Evolutionary conservation across 441 rosid species (phyloP).

Genomic region (Melastoma candidum): DNA sequence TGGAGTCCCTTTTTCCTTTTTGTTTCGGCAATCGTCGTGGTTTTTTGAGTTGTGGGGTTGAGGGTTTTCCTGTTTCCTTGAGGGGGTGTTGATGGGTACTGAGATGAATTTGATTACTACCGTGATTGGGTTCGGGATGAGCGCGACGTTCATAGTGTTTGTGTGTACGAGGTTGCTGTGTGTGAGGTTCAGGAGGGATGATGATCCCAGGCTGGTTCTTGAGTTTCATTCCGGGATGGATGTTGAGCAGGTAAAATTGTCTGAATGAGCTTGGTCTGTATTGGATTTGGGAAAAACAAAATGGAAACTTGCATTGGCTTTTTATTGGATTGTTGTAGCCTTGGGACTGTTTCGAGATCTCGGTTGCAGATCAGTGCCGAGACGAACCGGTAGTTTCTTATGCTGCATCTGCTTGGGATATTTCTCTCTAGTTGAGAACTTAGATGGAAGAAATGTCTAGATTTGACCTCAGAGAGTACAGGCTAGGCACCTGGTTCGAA

Average conservation of each 20-base stretch:
- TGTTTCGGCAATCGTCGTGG: neutral
- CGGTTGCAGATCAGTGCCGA: too few species aligned
- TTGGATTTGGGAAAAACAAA: too few species aligned
- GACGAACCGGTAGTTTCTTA: too few species aligned
- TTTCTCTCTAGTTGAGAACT: too few species aligned
- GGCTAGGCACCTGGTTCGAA: too few species aligned
- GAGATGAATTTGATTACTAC: conserved; percentile 46
- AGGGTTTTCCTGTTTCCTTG: neutral
- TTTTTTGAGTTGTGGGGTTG: neutral
- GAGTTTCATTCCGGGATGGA: conserved; percentile 41
- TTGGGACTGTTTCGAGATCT: too few species aligned
- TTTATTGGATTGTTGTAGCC: too few species aligned
- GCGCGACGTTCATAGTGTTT: conserved; percentile 49
- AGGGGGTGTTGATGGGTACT: conserved; percentile 30
- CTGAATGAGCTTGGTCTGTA: too few species aligned
- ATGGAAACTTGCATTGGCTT: too few species aligned
- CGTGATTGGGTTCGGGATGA: conserved; percentile 53
- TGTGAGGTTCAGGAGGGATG: conserved; percentile 32
- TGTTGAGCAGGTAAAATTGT: conserved; percentile 36
- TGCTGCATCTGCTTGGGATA: too few species aligned
- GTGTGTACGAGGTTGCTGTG: conserved; percentile 54
- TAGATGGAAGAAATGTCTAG: too few species aligned
- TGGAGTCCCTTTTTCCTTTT: neutral
- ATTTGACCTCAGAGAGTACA: too few species aligned
- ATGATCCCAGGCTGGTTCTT: conserved; percentile 31